phyloP scores from a whole-genome alignment of 2,329 filamentous ascomycete genomes.

The Penicillium sp. region DNA sequence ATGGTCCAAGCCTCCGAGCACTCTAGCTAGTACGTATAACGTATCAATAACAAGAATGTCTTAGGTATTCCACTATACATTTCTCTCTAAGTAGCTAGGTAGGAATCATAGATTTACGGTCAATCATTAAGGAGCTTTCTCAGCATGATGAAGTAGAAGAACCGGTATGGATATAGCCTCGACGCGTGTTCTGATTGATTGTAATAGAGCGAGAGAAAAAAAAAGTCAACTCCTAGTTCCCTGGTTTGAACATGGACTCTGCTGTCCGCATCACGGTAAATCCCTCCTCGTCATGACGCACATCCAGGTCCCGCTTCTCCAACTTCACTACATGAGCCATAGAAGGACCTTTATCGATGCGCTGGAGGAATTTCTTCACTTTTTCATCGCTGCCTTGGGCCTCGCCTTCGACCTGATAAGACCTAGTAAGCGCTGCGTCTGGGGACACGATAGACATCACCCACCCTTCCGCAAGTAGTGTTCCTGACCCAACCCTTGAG shows the following conservation, averaged over 20 bases:
- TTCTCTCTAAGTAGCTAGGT: too few relatives aligned
- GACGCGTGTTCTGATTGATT: background rate
- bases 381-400: conserved; percentile 71
- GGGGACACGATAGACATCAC: conserved; percentile 13
- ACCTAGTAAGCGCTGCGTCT: background rate
- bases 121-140: too few relatives aligned
- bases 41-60: background rate
- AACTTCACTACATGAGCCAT: conserved; percentile 72
- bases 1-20: too few relatives aligned
- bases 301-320: conserved; percentile 65
- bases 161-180: background rate
- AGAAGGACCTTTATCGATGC: conserved; percentile 72
- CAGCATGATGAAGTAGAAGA: background rate
- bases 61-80: background rate
- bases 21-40: too few relatives aligned
- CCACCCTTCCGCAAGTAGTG: conserved; percentile 47
- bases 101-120: background rate
- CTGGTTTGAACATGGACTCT: conserved; percentile 28
- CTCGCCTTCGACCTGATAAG: conserved; percentile 76
- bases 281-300: conserved; percentile 64
- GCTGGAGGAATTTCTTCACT: conserved; percentile 69
- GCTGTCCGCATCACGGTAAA: conserved; percentile 56
- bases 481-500: conserved; percentile 53
- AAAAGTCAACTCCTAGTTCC: background rate
- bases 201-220: background rate